A percentile compares a stretch with the other conserved stretches of the same genome.
Evolutionary conservation across 2,329 filamentous ascomycete species (phyloP).

Genomic region (Dactylellina cionopaga): DNA sequence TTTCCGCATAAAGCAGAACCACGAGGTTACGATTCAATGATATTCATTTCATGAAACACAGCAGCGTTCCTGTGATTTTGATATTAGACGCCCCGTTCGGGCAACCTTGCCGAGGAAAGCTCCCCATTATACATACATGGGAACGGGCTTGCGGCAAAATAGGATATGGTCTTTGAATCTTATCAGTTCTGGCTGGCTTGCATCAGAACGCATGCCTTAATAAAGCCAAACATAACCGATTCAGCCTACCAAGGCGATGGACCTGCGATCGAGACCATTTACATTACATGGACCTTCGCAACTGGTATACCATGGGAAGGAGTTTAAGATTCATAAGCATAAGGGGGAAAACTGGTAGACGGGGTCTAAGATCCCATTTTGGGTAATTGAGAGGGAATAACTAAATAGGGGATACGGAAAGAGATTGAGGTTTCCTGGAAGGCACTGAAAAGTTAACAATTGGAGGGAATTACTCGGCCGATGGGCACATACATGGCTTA

Average conservation of each 20-base stretch:
- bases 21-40: constrained; percentile 47
- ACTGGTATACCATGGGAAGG: constrained; percentile 6
- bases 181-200: background rate
- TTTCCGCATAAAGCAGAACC: constrained; percentile 14
- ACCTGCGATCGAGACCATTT: constrained; percentile 10
- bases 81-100: no score
- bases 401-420: background rate
- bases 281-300: constrained; percentile 12
- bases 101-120: no score
- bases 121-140: no score
- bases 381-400: background rate
- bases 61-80: constrained; percentile 31
- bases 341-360: constrained; percentile 29
- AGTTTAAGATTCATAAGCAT: constrained; percentile 31
- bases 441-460: no score
- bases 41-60: constrained; percentile 40
- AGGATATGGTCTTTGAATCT: background rate
- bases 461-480: no score
- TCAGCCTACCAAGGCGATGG: constrained; percentile 3
- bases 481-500: no score
- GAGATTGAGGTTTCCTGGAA: background rate
- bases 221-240: constrained; percentile 4
- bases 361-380: constrained; percentile 23
- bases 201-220: background rate
- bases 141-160: no score